Percentiles rank a stretch among this genome's conserved stretches.
Conservation (phyloP, 495 filamentous ascomycete genomes). For the Lindgomyces ingoldianus region DNA sequence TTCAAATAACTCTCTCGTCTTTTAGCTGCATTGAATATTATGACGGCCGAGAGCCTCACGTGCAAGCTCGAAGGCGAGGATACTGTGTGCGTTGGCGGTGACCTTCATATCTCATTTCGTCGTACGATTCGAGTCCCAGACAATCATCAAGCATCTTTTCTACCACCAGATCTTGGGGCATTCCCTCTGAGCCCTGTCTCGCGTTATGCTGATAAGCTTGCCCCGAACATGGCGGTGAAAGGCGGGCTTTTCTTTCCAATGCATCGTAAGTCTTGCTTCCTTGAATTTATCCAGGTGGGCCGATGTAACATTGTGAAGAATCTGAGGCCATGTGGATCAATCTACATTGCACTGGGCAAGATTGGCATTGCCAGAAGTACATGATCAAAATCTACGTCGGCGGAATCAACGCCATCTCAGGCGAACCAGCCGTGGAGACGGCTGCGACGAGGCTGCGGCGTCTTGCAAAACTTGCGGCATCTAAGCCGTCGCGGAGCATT, state of each 20-base stretch:
- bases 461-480: neutral
- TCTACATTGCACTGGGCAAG: neutral
- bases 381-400: slow-evolving; percentile 29
- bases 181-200: slow-evolving; percentile 12
- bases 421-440: slow-evolving; percentile 17
- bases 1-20: too few relatives aligned
- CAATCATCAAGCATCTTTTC: slow-evolving; percentile 15
- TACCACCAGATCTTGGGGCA: slow-evolving; percentile 6
- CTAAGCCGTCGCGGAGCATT: neutral
- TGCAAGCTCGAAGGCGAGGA: neutral
- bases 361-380: neutral
- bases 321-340: slow-evolving; percentile 33
- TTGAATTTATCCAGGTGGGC: neutral
- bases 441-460: slow-evolving; percentile 19
- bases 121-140: slow-evolving; percentile 31
- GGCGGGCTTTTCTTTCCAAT: slow-evolving; percentile 27
- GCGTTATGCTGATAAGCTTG: slow-evolving; percentile 8
- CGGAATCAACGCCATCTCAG: slow-evolving; percentile 29
- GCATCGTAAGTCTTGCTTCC: slow-evolving; percentile 24
- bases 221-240: slow-evolving; percentile 2
- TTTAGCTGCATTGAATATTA: neutral
- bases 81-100: slow-evolving; percentile 10
- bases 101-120: slow-evolving; percentile 29
- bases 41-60: neutral
- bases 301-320: slow-evolving; percentile 13